phyloP scores from a whole-genome alignment of 2,329 filamentous ascomycete species.

The Penicillium corylophilum region DNA sequence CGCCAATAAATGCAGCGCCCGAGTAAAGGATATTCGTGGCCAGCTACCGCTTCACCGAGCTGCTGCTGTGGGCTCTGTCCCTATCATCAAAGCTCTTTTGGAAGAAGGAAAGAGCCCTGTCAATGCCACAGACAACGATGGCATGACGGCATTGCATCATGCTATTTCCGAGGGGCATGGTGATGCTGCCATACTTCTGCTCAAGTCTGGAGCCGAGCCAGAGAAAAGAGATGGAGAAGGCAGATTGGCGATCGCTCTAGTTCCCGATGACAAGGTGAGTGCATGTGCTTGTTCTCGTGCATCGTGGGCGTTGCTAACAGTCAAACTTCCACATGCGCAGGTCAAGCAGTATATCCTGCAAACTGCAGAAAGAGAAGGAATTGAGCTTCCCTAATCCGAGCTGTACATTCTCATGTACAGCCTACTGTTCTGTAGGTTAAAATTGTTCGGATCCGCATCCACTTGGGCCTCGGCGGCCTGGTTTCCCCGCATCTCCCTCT shows the following conservation, averaged over 20 bases:
- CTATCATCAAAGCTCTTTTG: constrained; percentile 78
- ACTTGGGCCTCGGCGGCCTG: constrained; percentile 2
- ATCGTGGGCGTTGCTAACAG: constrained; percentile 4
- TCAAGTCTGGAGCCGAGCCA: constrained; percentile 81
- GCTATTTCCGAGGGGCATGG: constrained; percentile 60
- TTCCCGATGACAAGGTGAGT: constrained; percentile 78
- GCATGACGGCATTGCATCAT: constrained; percentile 88
- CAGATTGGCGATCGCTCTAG: constrained; percentile 71
- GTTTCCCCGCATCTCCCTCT: constrained; percentile 14
- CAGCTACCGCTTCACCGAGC: constrained; percentile 90
- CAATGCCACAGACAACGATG: constrained; percentile 77
- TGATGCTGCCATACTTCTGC: constrained; percentile 76
- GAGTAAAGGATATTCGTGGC: constrained; percentile 80
- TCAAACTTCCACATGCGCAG: constrained; percentile 40
- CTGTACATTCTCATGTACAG: neutral
- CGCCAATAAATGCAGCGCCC: constrained; percentile 69
- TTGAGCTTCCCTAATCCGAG: constrained; percentile 54
- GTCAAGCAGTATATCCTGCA: constrained; percentile 74
- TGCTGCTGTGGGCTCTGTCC: constrained; percentile 83
- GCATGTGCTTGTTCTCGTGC: neutral
- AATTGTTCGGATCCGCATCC: neutral
- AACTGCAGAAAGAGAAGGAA: constrained; percentile 79
- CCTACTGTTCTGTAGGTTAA: neutral
- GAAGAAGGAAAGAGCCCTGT: constrained; percentile 73
- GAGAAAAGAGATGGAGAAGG: constrained; percentile 74